A percentile compares a stretch with the other conserved stretches of the same genome.
phyloP scores from a whole-genome alignment of 2,329 filamentous ascomycete genomes.

The Tolypocladium endophyticum region DNA sequence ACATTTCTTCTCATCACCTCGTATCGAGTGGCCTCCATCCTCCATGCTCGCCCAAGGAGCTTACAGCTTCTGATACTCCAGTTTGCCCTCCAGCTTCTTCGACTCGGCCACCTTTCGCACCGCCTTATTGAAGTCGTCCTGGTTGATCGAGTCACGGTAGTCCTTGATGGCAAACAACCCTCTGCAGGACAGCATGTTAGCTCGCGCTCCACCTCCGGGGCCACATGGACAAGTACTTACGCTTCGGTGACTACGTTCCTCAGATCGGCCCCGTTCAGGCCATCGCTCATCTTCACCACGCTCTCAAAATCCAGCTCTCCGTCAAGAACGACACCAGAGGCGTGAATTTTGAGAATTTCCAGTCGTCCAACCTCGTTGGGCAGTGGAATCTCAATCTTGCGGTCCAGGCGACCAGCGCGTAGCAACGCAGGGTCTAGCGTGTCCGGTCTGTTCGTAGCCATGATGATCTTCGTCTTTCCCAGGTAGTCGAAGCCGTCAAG shows the following conservation, averaged over 20 bases:
- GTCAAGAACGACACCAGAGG: constrained; percentile 73
- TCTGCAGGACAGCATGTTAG: constrained; percentile 29
- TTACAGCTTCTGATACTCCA: constrained; percentile 94
- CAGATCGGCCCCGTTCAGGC: constrained; percentile 93
- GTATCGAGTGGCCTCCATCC: background rate
- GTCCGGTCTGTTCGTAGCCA: constrained; percentile 97
- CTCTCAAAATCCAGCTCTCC: constrained; percentile 98
- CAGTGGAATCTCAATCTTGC: constrained; percentile 95
- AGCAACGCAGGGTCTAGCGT: constrained; percentile 89
- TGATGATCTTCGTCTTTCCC: constrained; percentile 99
- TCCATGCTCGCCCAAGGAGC: background rate
- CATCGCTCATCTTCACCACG: constrained; percentile 99
- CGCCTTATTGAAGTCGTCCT: constrained; percentile 99
- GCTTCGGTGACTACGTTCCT: constrained; percentile 97
- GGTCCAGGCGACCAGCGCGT: constrained; percentile 83
- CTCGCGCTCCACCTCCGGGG: background rate
- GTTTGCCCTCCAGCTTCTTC: constrained; percentile 97
- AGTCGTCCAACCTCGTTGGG: constrained; percentile 94
- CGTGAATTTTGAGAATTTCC: constrained; percentile 97
- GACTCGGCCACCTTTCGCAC: constrained; percentile 94
- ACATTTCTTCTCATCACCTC: background rate
- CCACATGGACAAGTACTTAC: constrained; percentile 43
- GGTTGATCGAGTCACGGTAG: constrained; percentile 89
- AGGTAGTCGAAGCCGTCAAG: constrained; percentile 98
- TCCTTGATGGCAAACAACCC: constrained; percentile 98